phyloP scores from a whole-genome alignment of 192 early-diverging fungal species.

The Entrophospora sp. region DNA sequence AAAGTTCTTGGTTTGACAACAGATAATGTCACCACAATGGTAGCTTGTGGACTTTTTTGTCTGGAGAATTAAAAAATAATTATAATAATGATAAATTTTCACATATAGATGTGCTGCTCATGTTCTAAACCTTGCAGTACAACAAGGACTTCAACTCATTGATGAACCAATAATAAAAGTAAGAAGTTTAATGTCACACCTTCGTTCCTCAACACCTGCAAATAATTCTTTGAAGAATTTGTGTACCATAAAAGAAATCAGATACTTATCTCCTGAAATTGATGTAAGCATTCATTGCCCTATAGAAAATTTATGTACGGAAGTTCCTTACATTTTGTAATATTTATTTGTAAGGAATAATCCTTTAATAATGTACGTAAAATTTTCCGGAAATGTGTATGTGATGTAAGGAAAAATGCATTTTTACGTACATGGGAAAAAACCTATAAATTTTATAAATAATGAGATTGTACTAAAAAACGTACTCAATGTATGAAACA shows the following conservation, averaged over 20 bases:
- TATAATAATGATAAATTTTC: neutral
- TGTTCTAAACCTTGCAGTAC: constrained; percentile 2
- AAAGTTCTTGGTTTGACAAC: neutral
- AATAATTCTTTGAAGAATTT: neutral
- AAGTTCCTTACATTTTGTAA: too few relatives aligned
- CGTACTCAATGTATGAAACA: too few relatives aligned
- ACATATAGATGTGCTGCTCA: constrained; percentile 1
- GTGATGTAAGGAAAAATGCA: too few relatives aligned
- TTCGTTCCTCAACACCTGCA: neutral
- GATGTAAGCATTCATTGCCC: too few relatives aligned
- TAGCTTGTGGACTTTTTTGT: neutral
- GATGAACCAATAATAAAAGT: neutral
- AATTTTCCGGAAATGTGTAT: too few relatives aligned
- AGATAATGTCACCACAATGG: neutral
- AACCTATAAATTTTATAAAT: too few relatives aligned
- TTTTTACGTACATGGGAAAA: too few relatives aligned
- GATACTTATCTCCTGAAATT: neutral
- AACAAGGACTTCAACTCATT: neutral
- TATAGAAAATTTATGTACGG: too few relatives aligned
- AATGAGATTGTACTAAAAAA: too few relatives aligned
- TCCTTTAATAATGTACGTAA: too few relatives aligned
- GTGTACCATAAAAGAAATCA: neutral
- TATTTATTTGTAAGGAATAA: too few relatives aligned
- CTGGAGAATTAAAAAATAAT: neutral
- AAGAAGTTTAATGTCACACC: neutral